Evolutionary conservation across 176 grass and related monocot species (phyloP).

Genomic region (Elymus sibiricus): DNA sequence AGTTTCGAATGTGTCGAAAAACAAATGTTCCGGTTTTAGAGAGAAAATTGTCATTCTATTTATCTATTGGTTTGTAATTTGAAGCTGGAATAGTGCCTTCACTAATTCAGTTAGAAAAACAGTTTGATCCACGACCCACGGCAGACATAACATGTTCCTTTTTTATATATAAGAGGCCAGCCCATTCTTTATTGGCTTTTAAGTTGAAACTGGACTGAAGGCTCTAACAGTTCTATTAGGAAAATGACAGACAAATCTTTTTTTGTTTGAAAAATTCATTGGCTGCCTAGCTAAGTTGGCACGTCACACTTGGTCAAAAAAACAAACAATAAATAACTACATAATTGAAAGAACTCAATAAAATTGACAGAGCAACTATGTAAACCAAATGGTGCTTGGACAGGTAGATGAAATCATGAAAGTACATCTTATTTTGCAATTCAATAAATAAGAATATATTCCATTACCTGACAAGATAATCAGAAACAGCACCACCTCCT

Average conservation of each 20-base stretch:
- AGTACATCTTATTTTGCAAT: neutral
- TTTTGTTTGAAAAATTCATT: neutral
- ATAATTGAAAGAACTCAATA: neutral
- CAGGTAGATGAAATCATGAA: neutral
- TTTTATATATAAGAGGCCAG: neutral
- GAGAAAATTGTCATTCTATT: neutral
- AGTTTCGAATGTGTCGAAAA: neutral
- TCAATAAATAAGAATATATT: neutral
- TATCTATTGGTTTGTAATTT: neutral
- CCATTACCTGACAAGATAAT: constrained; percentile 77
- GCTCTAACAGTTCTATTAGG: neutral
- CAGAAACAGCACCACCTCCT: constrained; percentile 68
- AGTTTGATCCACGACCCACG: neutral
- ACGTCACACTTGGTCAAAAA: neutral
- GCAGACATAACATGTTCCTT: neutral
- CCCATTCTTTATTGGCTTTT: neutral
- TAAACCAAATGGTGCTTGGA: neutral
- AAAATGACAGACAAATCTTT: neutral
- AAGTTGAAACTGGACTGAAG: neutral
- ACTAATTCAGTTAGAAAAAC: neutral
- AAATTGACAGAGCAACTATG: constrained; percentile 1
- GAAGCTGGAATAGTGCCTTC: neutral
- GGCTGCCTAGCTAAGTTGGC: neutral
- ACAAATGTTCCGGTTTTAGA: neutral
- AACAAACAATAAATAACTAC: neutral